Base-by-base conservation (phyloP, 2,329 filamentous ascomycete species). In the Neonectria magnoliae region DNA sequence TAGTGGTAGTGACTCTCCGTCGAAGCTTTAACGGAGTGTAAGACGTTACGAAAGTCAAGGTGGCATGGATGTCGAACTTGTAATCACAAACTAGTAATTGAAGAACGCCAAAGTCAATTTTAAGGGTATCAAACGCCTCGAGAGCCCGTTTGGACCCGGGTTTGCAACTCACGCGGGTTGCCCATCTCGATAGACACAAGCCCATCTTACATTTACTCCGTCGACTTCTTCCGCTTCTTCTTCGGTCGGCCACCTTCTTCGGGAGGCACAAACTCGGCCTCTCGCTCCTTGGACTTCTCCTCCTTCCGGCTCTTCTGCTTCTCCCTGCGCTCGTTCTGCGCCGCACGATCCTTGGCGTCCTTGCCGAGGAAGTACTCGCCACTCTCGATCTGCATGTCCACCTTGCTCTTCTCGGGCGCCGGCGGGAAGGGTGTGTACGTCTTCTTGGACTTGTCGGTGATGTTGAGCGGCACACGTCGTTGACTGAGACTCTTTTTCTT, bases 331-430 rank as follows among this genome's bases (percentile, higher is more conserved):
- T 93, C 92, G 76, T 95, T 91, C 80, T 92, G 90, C 51, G 85
- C 89, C 59, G 90, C 91, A 66, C 94, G 87, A 75, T 97, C 93
- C 85, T 97, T 97, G 65, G 93, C 94, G 76, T 94, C 90, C 84
- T 97, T 97, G 76, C 91, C 90, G 76, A 99, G 81, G 80, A 98
- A 98, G 83, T 97, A 99, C 82, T 98, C 95, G 81, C 96, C 95
- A 73, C 89, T 94, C 85, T 99, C 96, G 83, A 99, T 97, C 86
- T 99, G 95, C 80, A 94, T 82, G 81, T 99, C 96, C 73, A 99
- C 88, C 88, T 98, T 99, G 88, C 94, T 98, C 92, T 97, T 97
- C 86, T 99, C 95, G 70, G 94, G 94, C 47, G 94, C 88, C 7
- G 96, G 96, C 53, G 96, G 96, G 90, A 99, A 99, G 10, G 96